phyloP scores from a whole-genome alignment of 2,329 filamentous ascomycete species.

The Microdochium bolleyi region DNA sequence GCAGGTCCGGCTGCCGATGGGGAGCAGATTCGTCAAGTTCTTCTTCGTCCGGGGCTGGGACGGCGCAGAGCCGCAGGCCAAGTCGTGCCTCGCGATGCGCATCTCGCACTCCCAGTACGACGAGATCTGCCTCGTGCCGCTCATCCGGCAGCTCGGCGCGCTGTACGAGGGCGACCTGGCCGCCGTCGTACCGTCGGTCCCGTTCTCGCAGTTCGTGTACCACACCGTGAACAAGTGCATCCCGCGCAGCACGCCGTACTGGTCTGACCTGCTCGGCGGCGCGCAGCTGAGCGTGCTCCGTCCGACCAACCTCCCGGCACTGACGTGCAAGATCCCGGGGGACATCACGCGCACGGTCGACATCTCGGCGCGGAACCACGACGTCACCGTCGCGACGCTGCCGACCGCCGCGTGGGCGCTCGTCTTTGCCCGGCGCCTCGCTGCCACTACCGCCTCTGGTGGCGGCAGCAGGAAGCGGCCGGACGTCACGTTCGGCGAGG shows the following conservation, averaged over 20 bases:
- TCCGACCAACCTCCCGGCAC: conserved; percentile 22
- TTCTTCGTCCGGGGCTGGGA: conserved; percentile 36
- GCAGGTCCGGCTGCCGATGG: conserved; percentile 45
- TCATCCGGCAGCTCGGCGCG: conserved; percentile 51
- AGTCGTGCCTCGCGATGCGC: conserved; percentile 45
- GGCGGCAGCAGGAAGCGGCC: conserved; percentile 5
- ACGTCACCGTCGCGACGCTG: conserved; percentile 55
- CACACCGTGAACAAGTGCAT: conserved; percentile 30
- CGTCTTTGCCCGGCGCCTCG: conserved; percentile 46
- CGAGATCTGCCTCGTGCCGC: conserved; percentile 56
- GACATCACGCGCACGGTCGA: conserved; percentile 33
- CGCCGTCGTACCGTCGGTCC: conserved; percentile 14
- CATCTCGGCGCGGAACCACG: conserved; percentile 37
- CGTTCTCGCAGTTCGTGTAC: conserved; percentile 38
- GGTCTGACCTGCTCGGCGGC: conserved; percentile 48
- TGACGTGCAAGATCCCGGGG: conserved; percentile 27
- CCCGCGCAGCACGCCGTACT: conserved; percentile 49
- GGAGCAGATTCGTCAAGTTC: conserved; percentile 54
- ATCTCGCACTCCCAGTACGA: conserved; percentile 65
- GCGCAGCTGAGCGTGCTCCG: conserved; percentile 40
- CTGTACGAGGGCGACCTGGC: conserved; percentile 32
- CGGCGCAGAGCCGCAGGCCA: conserved; percentile 5
- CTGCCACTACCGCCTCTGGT: no score
- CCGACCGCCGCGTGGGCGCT: conserved; percentile 62
- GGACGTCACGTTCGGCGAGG: conserved; percentile 58